Conservation (phyloP, 345 rosid genomes). For the Eucalyptus decipiens region DNA sequence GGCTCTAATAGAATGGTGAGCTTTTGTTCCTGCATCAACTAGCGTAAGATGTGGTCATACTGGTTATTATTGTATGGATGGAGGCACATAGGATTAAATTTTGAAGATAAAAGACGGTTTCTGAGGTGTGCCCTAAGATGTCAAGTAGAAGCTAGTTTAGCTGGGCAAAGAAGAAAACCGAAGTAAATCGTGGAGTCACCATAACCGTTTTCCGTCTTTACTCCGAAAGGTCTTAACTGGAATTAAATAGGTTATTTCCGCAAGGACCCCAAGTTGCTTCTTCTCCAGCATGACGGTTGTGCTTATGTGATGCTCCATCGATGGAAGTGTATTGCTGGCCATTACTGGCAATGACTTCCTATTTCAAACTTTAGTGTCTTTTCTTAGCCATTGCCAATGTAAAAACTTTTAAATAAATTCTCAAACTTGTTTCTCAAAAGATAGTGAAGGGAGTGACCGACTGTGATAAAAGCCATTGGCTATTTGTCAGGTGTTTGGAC, state of each 20-base stretch:
- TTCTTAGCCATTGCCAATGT: not conserved
- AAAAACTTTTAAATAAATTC: not conserved
- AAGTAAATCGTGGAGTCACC: constrained; percentile 14
- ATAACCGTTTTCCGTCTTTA: not conserved
- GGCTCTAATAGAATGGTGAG: not conserved
- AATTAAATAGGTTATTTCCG: not conserved
- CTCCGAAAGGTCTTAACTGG: not conserved
- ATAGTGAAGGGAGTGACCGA: not conserved
- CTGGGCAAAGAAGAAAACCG: constrained; percentile 11
- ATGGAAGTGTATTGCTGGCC: not conserved
- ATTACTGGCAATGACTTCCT: not conserved
- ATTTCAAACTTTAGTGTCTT: not conserved
- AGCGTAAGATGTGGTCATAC: not conserved
- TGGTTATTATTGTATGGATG: not conserved
- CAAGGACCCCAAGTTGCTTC: not conserved
- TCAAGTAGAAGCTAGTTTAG: too few relatives aligned
- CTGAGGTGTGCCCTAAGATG: too few relatives aligned
- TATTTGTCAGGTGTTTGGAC: not conserved
- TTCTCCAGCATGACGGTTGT: not conserved
- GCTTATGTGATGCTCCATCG: not conserved
- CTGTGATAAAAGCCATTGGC: not conserved
- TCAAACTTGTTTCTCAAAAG: not conserved
- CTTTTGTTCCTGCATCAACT: not conserved
- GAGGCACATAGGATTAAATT: too few relatives aligned
- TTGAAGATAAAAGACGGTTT: too few relatives aligned